Base-by-base conservation (phyloP, 2,329 filamentous ascomycete genomes). In the Stagonosporopsis vannaccii region DNA sequence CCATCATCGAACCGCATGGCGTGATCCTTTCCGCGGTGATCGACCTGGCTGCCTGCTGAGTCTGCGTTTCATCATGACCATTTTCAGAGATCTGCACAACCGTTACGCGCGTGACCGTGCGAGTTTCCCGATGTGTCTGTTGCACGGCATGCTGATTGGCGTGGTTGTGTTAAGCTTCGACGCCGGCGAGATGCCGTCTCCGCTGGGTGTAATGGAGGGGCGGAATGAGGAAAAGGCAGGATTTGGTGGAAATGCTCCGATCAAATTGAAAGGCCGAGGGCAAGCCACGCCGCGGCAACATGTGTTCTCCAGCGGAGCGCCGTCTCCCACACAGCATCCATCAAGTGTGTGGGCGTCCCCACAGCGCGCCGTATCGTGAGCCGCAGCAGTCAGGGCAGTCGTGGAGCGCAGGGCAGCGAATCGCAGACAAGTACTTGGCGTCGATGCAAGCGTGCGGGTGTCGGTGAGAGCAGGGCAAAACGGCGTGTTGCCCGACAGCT, bases 81-180 rank as follows among this genome's bases (percentile, higher is more conserved):
- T 42, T 60, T 56, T 25, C 41, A 37, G 25, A 62, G 70, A 75
- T 75, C 68, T 72, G 68, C 72, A 70, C 49, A 63, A 47, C 66
- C 70, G 67, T 74, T 74, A 67, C 57, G 64, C 73, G 72, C 72
- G 68, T 75, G 73, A 75, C 63, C 56, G 56, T 47, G 52, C 58
- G 53, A 61, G 43, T 65, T 73, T 56, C 69, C 67, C 59, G 47
- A 67, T 69, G 59, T 32, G 68, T 46, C 50, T 48, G 52, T 62
- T 41, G 48, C 46, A 45, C 39, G 28, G 30, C 41, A 53, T 50
- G 60, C 62, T 62, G 25, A 73, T 71, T 72, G 68, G 68, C 51
- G 56, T 56, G 41, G 37, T 56, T 50, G 40, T 22, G 55, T 64
- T 66, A 70, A 71, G 69, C 68, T 69, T 69, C 63, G 41, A 70